Conservation (phyloP, 2,329 filamentous ascomycete genomes). For the Botrytis fragariae region DNA sequence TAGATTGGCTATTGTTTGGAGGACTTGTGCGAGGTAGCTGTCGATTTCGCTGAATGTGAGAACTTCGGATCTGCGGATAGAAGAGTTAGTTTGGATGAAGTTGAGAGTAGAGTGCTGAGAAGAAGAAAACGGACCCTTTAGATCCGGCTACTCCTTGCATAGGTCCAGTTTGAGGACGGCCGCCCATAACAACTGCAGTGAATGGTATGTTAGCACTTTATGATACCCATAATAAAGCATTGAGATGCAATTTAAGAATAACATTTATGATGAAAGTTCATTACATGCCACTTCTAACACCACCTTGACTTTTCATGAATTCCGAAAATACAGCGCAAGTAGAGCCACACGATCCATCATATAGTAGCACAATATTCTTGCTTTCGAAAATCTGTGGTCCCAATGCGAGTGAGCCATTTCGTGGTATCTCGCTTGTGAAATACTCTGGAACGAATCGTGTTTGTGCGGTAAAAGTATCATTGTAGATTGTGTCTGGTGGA, state of each 20-base stretch:
- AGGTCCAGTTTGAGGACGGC: slow-evolving; percentile 48
- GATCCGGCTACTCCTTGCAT: slow-evolving; percentile 64
- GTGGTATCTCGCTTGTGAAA: too few species aligned
- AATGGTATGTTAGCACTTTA: neutral
- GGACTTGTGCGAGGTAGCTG: neutral
- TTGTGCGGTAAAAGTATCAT: too few species aligned
- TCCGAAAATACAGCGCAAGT: too few species aligned
- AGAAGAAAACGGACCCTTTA: slow-evolving; percentile 46
- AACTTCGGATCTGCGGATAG: neutral
- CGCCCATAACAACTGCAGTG: slow-evolving; percentile 53
- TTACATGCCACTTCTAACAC: neutral
- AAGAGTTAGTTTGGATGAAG: slow-evolving; percentile 21
- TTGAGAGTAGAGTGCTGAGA: slow-evolving; percentile 23
- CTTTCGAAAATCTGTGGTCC: too few species aligned
- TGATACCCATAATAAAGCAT: neutral
- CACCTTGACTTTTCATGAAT: too few species aligned
- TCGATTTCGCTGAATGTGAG: neutral
- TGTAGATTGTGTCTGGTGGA: too few species aligned
- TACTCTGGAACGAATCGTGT: too few species aligned
- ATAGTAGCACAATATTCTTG: too few species aligned
- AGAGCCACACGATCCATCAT: too few species aligned
- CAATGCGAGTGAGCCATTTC: too few species aligned
- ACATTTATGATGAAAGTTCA: slow-evolving; percentile 28
- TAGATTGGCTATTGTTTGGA: neutral
- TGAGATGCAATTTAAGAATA: neutral